Base-by-base conservation (phyloP, 2,329 filamentous ascomycete genomes). In the Chrysoporthe deuterocubensis region DNA sequence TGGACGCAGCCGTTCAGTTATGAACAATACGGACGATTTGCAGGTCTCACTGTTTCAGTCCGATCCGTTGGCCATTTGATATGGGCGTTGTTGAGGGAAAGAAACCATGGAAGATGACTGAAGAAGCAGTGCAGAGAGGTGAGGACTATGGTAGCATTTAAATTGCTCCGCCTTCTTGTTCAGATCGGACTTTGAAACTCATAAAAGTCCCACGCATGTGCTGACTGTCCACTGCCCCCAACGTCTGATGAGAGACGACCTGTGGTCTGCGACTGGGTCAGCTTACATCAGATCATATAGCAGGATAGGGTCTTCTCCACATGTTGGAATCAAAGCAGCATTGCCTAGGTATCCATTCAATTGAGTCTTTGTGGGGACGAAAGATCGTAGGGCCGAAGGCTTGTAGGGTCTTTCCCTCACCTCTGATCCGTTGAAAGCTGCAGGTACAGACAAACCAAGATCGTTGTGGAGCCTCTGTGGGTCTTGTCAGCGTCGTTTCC, bases 241-340 rank as follows among this genome's bases (percentile, higher is more conserved):
- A 57, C 54, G n/a, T 40, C 34, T 37, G 26, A 57, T 57, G 54
- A 34, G 54, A 37, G 18, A 57, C 14, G 32, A 57, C 14, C 34
- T 16, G 3, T 57, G 54, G 54, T 57, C 26, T 40, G 32, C 54
- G 16, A 16, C n/a, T 40, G 21, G 14, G n/a, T 57, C 7, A 57
- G 54, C 54, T 57, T 57, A 57, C 54, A 57, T 40, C 34, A 40
- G 54, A n/a, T 40, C 34, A 40, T 32, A n/a, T 40, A 37, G n/a
- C 16, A 34, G 14, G 34, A 37, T 40, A 8, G 16, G 11, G 8
- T 4, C 11, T 34, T n/a, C 52, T 37, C 14, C 13, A 34, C 32
- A 9, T 57, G 7, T 57, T 34, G 32, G 44, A 16, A 46, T 5
- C 11, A 11, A 32, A 9, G 9, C 8, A 8, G n/a, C 48, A 32